Conservation (phyloP, 148 eudicot species). For the Fagopyrum tataricum region DNA sequence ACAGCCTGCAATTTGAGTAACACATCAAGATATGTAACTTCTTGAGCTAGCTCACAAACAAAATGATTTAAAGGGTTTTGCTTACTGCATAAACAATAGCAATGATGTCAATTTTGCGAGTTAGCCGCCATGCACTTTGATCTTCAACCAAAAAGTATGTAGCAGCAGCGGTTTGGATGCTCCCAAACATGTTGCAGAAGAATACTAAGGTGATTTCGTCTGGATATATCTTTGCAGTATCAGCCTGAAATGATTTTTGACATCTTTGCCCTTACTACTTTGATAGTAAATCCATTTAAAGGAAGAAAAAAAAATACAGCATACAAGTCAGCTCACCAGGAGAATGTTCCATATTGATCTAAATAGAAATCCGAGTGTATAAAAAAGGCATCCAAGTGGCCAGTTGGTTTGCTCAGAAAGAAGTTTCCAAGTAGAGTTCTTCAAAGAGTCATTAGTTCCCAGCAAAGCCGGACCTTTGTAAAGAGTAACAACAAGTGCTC, state of each 20-base stretch:
- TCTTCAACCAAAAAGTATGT: background rate
- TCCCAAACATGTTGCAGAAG: background rate
- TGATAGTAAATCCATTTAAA: too few species aligned
- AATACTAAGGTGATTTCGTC: background rate
- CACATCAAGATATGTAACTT: too few species aligned
- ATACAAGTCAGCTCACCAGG: background rate
- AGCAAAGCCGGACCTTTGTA: slow-evolving; percentile 9
- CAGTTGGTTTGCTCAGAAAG: background rate
- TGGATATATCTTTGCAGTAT: background rate
- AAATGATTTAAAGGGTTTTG: too few species aligned
- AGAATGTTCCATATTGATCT: background rate
- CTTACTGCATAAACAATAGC: background rate
- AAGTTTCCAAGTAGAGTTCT: background rate
- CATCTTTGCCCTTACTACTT: too few species aligned
- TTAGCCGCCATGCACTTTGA: background rate
- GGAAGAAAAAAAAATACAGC: background rate
- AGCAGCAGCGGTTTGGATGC: background rate
- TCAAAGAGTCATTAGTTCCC: slow-evolving; percentile 12
- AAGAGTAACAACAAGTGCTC: background rate
- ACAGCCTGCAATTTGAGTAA: background rate
- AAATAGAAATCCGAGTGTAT: background rate
- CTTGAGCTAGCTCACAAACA: too few species aligned
- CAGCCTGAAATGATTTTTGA: background rate
- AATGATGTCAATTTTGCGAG: background rate
- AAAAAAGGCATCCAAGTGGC: background rate